Evolutionary conservation across 2,329 filamentous ascomycete genomes (phyloP).

Genomic region (Cordyceps militaris): DNA sequence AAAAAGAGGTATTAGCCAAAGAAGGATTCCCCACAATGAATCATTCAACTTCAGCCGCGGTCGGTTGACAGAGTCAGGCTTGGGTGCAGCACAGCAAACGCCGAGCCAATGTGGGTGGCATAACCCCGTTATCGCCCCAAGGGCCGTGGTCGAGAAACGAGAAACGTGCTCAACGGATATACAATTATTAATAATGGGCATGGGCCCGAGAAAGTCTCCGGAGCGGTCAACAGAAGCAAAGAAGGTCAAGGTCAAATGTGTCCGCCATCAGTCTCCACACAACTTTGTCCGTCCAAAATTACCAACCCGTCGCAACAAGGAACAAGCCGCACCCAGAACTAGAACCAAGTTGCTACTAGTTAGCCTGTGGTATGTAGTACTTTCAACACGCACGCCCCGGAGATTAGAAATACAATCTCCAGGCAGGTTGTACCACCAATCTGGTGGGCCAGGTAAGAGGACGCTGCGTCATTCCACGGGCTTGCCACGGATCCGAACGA

Average conservation of each 20-base stretch:
- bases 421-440: neutral
- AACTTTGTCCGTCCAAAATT: neutral
- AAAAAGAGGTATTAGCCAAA: neutral
- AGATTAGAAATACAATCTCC: constrained; percentile 11
- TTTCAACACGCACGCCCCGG: neutral
- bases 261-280: neutral
- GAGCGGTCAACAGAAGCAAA: neutral
- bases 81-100: neutral
- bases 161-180: neutral
- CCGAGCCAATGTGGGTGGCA: neutral
- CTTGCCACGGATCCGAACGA: neutral
- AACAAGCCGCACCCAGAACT: neutral
- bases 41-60: constrained; percentile 6
- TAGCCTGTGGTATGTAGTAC: neutral
- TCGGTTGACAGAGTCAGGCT: neutral
- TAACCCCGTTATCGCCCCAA: neutral
- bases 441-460: constrained; percentile 2
- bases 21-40: constrained; percentile 7
- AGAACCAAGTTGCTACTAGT: neutral
- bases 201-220: neutral
- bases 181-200: neutral
- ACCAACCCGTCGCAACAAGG: neutral
- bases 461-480: constrained; percentile 4
- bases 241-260: neutral
- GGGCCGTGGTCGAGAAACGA: neutral